Percentiles rank a stretch among this genome's conserved stretches.
phyloP scores from a whole-genome alignment of 257 asterid species.

The Cinchona pubescens region DNA sequence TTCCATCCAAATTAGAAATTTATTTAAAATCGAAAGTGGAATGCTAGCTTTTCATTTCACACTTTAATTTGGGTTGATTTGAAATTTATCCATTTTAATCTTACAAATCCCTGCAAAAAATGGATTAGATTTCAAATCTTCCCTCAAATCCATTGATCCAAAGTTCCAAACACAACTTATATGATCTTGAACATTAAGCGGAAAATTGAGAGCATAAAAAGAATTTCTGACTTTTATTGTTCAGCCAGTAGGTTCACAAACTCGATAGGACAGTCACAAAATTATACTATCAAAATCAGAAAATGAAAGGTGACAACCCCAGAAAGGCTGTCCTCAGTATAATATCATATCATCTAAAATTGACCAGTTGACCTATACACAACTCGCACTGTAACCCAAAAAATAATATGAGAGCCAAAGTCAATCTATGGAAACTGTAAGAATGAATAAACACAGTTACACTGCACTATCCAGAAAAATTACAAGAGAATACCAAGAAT shows the following conservation, averaged over 20 bases:
- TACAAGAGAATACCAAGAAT: constrained; percentile 21
- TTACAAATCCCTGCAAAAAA: too few species aligned
- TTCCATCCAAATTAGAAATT: too few species aligned
- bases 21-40: too few species aligned
- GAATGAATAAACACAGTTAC: constrained; percentile 40
- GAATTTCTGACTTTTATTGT: constrained; percentile 8
- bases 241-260: constrained; percentile 14
- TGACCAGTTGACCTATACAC: constrained; percentile 29
- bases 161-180: too few species aligned
- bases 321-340: constrained; percentile 39
- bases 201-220: background rate
- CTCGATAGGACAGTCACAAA: constrained; percentile 4
- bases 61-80: too few species aligned
- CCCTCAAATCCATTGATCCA: too few species aligned
- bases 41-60: too few species aligned
- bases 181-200: background rate
- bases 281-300: constrained; percentile 8
- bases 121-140: too few species aligned
- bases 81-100: too few species aligned
- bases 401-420: constrained; percentile 24
- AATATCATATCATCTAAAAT: constrained; percentile 32
- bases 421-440: constrained; percentile 25
- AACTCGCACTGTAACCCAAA: constrained; percentile 33
- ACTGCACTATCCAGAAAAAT: constrained; percentile 24
- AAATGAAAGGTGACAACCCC: constrained; percentile 31